These are phyloP conservation scores for Penicillium brevicompactum DNA, from an alignment of 2,329 filamentous ascomycete species.

Conservation along the genomic window DNA sequence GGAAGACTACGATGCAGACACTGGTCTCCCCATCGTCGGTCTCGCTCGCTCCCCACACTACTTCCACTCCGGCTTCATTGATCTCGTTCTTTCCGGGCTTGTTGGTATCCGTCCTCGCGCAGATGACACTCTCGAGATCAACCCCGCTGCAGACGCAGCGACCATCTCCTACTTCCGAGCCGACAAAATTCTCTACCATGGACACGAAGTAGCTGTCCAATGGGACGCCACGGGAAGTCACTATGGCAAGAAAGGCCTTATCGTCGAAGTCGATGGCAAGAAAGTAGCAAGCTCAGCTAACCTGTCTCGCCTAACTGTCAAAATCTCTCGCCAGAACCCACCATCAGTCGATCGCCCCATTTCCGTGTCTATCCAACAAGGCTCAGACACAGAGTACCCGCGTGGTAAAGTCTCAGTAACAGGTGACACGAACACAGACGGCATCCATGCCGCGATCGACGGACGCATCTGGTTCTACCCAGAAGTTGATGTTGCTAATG, in stretches of 20 bases:
- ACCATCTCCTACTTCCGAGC: constrained; percentile 45
- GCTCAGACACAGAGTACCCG: constrained; percentile 8
- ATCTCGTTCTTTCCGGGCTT: constrained; percentile 45
- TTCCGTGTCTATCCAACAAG: constrained; percentile 18
- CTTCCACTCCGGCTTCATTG: constrained; percentile 50
- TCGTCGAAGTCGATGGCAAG: constrained; percentile 18
- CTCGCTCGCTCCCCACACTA: constrained; percentile 48
- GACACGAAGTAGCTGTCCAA: constrained; percentile 44
- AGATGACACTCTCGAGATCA: constrained; percentile 44
- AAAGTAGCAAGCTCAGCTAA: constrained; percentile 8
- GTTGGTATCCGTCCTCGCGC: constrained; percentile 45
- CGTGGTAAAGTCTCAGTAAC: constrained; percentile 19
- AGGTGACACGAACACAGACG: neutral
- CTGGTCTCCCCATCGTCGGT: constrained; percentile 45
- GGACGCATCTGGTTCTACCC: constrained; percentile 23
- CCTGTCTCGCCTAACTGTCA: constrained; percentile 12
- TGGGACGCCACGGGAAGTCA: constrained; percentile 36
- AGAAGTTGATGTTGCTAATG: constrained; percentile 18
- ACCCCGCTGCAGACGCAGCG: constrained; percentile 37
- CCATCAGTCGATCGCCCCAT: constrained; percentile 14
- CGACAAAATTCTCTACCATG: constrained; percentile 47
- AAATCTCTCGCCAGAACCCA: neutral
- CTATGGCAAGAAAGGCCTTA: constrained; percentile 13
- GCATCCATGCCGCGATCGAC: constrained; percentile 21
- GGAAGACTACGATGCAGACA: constrained; percentile 49